These are phyloP conservation scores for Diaporthe helianthi DNA, from an alignment of 2,329 filamentous ascomycete genomes.

Conservation along the genomic window DNA sequence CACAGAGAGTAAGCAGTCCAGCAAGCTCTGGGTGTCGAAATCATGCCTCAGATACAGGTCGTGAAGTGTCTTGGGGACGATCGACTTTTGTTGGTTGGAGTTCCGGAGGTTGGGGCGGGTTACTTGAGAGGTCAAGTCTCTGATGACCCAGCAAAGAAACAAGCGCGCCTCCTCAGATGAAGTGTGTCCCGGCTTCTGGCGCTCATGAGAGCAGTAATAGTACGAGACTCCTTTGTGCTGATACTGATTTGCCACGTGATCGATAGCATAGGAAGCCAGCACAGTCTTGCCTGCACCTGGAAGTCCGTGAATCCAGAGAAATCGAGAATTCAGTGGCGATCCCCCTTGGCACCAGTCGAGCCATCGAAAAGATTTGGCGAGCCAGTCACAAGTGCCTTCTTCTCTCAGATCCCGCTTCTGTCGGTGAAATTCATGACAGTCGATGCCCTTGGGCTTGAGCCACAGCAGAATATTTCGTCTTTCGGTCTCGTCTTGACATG, in stretches of 20 bases:
- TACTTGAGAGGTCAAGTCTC: slow-evolving; percentile 8
- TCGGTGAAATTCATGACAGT: neutral
- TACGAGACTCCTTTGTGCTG: neutral
- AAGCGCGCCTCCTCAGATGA: neutral
- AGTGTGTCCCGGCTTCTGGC: neutral
- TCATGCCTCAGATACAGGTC: neutral
- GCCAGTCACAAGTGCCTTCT: slow-evolving; percentile 18
- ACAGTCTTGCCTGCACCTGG: slow-evolving; percentile 22
- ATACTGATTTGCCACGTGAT: no score
- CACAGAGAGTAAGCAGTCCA: neutral
- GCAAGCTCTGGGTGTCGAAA: neutral
- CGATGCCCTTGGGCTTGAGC: slow-evolving; percentile 4
- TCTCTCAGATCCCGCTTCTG: neutral
- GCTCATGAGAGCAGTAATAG: slow-evolving; percentile 28
- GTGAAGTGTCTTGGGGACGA: neutral
- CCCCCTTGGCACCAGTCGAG: neutral
- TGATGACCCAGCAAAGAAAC: slow-evolving; percentile 23
- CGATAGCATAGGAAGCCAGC: slow-evolving; percentile 20
- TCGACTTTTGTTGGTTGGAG: neutral
- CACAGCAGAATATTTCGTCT: neutral
- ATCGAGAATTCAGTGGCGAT: neutral
- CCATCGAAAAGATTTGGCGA: neutral
- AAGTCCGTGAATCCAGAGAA: slow-evolving; percentile 27
- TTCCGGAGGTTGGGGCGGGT: neutral
- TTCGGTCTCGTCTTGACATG: neutral